Base-by-base conservation (phyloP, 31 red algal genomes). In the Asparagopsis taxiformis region DNA sequence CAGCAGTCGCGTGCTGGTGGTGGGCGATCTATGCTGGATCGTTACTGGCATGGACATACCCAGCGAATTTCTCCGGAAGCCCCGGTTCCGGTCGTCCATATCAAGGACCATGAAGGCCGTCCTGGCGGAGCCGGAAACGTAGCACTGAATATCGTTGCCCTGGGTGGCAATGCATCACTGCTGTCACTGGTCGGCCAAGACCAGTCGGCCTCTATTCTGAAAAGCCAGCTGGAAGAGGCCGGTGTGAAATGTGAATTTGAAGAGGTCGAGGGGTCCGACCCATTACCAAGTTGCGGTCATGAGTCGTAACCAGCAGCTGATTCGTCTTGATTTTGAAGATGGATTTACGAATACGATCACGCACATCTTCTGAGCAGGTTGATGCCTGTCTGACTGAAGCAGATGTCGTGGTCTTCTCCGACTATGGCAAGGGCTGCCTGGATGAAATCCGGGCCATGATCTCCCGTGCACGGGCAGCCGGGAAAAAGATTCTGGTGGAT, bases 101-200 rank as follows among this genome's bases (percentile, higher is more conserved):
- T 59, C 55, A 13, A n/a, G 22, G 24, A 59, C 16, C 19, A 59
- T 59, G 55, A 59, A 24, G 8, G 9, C 22, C 16, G 55, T 9
- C 19, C 22, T 59, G 55, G 55, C 55, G 55, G 55, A 23, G 55
- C 55, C 11, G 55, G 11, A 9, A 59, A 59, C 22, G 55, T 59
- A 10, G 55, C 55, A 24, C 55, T 13, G 11, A 24, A 24, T 8
- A 26, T 59, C 55, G 55, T 20, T 24, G 19, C 8, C 16, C 55
- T 59, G 24, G 55, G 55, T 20, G 55, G 11, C 22, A 20, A n/a
- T 21, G 16, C 10, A 10, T 9, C 11, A 9, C 24, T n/a, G 11
- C 55, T 59, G 8, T 9, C 11, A 9, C 11, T 59, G 8, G 24
- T 26, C 11, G 55, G 55, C 9, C 11, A 59, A 13, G 55, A 59